Conservation (phyloP, 2,329 filamentous ascomycete species). For the Cladosporium sp. region DNA sequence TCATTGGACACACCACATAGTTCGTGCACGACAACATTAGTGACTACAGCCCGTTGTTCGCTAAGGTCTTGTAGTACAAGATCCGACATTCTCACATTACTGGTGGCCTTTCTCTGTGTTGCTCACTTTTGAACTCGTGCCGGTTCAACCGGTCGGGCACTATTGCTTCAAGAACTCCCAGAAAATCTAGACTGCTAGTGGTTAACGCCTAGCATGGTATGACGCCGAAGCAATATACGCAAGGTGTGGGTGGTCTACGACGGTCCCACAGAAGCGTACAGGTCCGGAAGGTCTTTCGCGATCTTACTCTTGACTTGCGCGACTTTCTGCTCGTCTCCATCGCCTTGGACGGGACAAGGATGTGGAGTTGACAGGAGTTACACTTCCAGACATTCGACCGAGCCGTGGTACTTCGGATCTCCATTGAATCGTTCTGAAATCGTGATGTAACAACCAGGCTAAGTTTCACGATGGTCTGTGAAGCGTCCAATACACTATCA, state of each 20-base stretch:
- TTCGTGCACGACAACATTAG: neutral
- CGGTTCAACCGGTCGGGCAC: neutral
- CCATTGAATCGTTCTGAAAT: neutral
- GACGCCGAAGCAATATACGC: neutral
- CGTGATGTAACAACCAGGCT: neutral
- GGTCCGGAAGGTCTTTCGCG: neutral
- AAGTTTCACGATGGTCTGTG: neutral
- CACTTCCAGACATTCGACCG: constrained; percentile 5
- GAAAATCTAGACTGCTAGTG: neutral
- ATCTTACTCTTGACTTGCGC: neutral
- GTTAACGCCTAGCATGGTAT: neutral
- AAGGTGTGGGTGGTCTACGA: neutral
- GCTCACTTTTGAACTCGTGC: neutral
- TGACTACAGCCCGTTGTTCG: neutral
- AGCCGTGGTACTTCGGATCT: neutral
- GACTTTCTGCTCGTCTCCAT: neutral
- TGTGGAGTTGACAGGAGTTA: neutral
- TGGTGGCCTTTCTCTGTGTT: constrained; percentile 4
- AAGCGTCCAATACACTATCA: neutral
- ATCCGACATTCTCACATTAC: neutral
- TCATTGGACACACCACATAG: neutral
- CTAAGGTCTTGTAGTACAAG: neutral
- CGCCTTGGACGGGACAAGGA: neutral
- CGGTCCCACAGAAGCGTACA: neutral
- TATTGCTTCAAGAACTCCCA: neutral